phyloP scores from a whole-genome alignment of 306 rosid genomes.

The Begonia peltatifolia region DNA sequence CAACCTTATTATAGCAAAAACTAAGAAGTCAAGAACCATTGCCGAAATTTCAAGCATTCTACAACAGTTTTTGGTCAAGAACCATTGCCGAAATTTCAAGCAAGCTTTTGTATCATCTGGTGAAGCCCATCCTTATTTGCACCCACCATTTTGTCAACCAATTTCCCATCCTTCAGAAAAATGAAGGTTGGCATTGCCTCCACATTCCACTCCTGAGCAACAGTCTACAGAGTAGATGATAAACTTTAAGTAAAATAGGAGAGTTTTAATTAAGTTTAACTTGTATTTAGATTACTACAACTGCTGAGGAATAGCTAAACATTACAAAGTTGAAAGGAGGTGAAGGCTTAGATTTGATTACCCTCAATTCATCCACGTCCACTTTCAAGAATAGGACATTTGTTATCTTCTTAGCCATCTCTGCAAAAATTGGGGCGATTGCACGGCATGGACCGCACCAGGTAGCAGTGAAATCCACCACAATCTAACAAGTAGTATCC shows the following conservation, averaged over 20 bases:
- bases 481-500: slow-evolving; percentile 17
- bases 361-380: slow-evolving; percentile 70
- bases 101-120: neutral
- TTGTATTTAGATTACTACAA: neutral
- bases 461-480: slow-evolving; percentile 84
- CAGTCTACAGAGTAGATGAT: slow-evolving; percentile 12
- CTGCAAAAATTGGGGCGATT: slow-evolving; percentile 54
- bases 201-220: slow-evolving; percentile 38
- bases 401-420: slow-evolving; percentile 30
- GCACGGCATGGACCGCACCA: slow-evolving; percentile 90
- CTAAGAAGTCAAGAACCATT: too few species aligned
- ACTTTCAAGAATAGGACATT: slow-evolving; percentile 50
- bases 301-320: neutral
- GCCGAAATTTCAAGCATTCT: too few species aligned
- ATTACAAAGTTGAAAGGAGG: neutral
- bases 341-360: slow-evolving; percentile 5
- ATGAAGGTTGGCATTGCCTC: slow-evolving; percentile 78
- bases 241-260: neutral
- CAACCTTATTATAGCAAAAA: too few species aligned
- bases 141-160: slow-evolving; percentile 55
- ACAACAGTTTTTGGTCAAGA: too few species aligned
- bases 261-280: neutral
- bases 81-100: too few species aligned
- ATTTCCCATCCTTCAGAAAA: slow-evolving; percentile 58
- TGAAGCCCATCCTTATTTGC: slow-evolving; percentile 45